Conservation (phyloP, 2,329 filamentous ascomycete species). For the Neoscytalidium dimidiatum region DNA sequence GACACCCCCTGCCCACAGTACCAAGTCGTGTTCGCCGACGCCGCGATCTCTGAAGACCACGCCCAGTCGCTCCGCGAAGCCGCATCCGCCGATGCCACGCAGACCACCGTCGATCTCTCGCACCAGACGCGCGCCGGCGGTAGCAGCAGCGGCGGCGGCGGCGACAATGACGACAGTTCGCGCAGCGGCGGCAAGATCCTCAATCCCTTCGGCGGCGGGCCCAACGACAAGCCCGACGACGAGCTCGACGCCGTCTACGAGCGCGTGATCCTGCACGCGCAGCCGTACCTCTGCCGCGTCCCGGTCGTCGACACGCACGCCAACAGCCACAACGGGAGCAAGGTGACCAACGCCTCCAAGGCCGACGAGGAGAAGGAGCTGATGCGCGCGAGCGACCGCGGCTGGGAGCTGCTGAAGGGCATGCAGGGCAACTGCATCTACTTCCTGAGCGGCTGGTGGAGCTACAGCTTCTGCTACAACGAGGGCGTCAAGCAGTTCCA, state of each 20-base stretch:
- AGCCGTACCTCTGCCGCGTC: conserved; percentile 81
- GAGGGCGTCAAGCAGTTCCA: conserved; percentile 88
- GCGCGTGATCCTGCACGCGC: conserved; percentile 68
- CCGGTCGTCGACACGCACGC: conserved; percentile 64
- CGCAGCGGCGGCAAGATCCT: not conserved
- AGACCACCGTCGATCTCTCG: conserved; percentile 11
- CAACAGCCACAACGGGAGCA: conserved; percentile 23
- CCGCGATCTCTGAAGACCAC: conserved; percentile 70
- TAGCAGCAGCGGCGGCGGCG: too few species aligned
- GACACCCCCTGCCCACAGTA: conserved; percentile 57
- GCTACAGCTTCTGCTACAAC: conserved; percentile 91
- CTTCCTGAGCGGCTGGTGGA: conserved; percentile 89
- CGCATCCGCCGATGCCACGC: not conserved
- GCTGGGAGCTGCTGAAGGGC: conserved; percentile 76
- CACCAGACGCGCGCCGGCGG: not conserved
- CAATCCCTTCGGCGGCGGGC: not conserved
- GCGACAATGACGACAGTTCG: not conserved
- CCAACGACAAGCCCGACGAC: conserved; percentile 22
- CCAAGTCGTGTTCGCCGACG: conserved; percentile 73
- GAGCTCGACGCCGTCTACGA: conserved; percentile 60
- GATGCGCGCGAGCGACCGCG: conserved; percentile 71
- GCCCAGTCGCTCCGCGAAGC: conserved; percentile 51
- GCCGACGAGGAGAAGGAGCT: conserved; percentile 81
- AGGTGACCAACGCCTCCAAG: conserved; percentile 61
- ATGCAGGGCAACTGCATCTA: conserved; percentile 83